Conservation (phyloP, 2,329 filamentous ascomycete genomes). For the Macrophomina phaseolina region DNA sequence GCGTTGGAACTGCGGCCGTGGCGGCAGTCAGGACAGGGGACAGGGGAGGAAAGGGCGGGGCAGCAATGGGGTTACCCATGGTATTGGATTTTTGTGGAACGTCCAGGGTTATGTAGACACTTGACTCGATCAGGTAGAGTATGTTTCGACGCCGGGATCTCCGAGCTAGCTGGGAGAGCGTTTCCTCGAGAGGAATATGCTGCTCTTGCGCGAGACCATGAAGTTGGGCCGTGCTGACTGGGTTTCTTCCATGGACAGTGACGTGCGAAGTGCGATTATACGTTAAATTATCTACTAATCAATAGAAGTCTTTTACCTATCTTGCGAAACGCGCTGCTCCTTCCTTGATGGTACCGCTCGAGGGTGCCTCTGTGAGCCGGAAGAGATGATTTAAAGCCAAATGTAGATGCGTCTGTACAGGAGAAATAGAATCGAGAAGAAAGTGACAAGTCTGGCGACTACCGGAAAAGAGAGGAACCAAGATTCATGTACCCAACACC, state of each 20-base stretch:
- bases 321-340: background rate
- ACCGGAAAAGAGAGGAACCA: background rate
- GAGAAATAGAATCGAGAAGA: background rate
- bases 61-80: background rate
- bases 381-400: background rate
- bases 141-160: background rate
- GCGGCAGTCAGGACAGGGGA: no score
- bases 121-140: background rate
- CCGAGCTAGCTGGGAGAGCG: no score
- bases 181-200: no score
- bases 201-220: background rate
- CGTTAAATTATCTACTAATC: slow-evolving; percentile 20
- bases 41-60: background rate
- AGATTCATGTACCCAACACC: slow-evolving; percentile 8
- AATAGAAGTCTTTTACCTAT: background rate
- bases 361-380: background rate
- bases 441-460: background rate
- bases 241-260: background rate
- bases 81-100: slow-evolving; percentile 4
- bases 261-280: background rate
- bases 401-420: slow-evolving; percentile 4
- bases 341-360: background rate
- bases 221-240: background rate
- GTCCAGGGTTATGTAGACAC: background rate
- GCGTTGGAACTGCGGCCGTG: background rate